phyloP scores from a whole-genome alignment of 495 filamentous ascomycete species.

The Copromyces sp. region DNA sequence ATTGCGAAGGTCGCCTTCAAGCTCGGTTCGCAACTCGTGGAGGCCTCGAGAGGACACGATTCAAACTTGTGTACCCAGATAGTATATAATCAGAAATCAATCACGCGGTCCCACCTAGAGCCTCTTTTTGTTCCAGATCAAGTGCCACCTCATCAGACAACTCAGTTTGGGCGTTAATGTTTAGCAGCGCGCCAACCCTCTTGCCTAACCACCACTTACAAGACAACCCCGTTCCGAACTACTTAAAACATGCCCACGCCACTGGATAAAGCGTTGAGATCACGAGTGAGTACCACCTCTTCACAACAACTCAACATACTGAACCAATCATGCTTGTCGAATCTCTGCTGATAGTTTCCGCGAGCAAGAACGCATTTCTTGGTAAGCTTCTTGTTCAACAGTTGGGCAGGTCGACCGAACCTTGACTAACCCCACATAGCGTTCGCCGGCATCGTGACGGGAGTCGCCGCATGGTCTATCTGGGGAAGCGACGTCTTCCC shows the following conservation, averaged over 20 bases:
- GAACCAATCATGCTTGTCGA: constrained; percentile 1
- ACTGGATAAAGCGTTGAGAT: constrained; percentile 68
- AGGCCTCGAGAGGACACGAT: not conserved
- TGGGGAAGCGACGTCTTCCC: constrained; percentile 79
- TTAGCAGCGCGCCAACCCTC: not conserved
- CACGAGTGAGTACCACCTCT: constrained; percentile 46
- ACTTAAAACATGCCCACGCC: constrained; percentile 54
- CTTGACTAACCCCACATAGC: constrained; percentile 27
- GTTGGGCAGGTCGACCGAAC: not conserved
- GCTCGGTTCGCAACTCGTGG: not conserved
- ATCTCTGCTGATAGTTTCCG: not conserved
- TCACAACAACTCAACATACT: constrained; percentile 1
- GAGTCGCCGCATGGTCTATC: constrained; percentile 72
- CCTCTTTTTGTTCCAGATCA: not conserved
- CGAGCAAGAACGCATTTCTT: constrained; percentile 36
- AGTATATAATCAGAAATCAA: not conserved
- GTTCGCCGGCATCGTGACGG: constrained; percentile 76
- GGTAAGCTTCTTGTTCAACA: constrained; percentile 31
- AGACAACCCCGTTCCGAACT: not conserved
- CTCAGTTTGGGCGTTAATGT: not conserved
- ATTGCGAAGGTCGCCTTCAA: not conserved
- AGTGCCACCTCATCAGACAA: not conserved
- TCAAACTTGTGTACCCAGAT: not conserved
- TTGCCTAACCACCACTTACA: not conserved
- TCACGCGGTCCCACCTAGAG: not conserved